Evolutionary conservation across 192 early-diverging fungal genomes (phyloP).

Genomic region (Coemansia guatemalensis): DNA sequence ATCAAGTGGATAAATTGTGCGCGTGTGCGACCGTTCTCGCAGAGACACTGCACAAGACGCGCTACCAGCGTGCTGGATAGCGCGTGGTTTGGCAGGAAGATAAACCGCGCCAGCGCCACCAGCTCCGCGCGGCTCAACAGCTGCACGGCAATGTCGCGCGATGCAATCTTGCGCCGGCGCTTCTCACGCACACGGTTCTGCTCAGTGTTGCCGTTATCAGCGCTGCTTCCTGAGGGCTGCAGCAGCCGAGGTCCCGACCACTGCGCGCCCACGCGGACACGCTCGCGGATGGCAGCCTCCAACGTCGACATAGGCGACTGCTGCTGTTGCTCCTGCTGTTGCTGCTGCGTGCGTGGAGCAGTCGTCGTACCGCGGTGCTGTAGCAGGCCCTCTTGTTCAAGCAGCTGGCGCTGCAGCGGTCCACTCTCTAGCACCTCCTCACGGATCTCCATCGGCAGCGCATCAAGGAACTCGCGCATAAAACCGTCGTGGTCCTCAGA

Average conservation of each 20-base stretch:
- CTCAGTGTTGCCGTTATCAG: constrained; percentile 7
- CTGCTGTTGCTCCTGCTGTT: constrained; percentile 1
- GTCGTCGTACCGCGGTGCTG: constrained; percentile 27
- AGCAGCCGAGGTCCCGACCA: neutral
- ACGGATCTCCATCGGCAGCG: constrained; percentile 87
- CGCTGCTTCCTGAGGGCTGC: neutral
- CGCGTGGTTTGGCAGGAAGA: constrained; percentile 84
- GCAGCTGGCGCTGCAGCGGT: constrained; percentile 66
- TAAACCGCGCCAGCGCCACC: constrained; percentile 78
- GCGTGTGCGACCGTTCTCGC: constrained; percentile 86
- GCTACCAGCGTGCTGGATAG: constrained; percentile 60
- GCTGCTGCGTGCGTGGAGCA: neutral
- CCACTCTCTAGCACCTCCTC: constrained; percentile 80
- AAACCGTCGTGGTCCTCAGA: constrained; percentile 52
- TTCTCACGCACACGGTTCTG: constrained; percentile 31
- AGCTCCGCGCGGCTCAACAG: constrained; percentile 81
- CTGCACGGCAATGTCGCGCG: constrained; percentile 43
- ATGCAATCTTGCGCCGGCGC: constrained; percentile 45
- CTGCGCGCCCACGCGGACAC: constrained; percentile 24
- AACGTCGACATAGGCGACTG: constrained; percentile 7
- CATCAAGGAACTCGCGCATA: constrained; percentile 85
- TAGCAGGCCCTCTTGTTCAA: constrained; percentile 55
- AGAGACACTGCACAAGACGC: constrained; percentile 58
- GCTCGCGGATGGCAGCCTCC: constrained; percentile 25
- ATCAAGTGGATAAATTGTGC: constrained; percentile 83